Evolutionary conservation across 371 early-diverging fungal species (phyloP), one percentile per base, ranked within the genome.

Genomic region (Mucor irregularis): DNA sequence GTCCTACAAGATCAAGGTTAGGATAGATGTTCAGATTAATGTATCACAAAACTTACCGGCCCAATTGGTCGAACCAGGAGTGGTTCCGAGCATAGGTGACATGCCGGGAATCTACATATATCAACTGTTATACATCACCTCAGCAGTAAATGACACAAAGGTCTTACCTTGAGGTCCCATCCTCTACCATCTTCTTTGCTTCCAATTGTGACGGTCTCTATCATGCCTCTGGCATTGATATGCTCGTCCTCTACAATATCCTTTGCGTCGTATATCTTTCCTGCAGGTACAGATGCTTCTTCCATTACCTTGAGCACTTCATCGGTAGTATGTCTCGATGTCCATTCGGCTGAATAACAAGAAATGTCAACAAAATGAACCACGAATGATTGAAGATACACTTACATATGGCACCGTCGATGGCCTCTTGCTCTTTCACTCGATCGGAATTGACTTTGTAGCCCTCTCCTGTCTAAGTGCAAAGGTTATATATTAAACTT

Each of bases 231-330:
- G 29, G 74, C 79, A 47, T 71, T 63, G 19, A 75, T 62, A 49
- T 82, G 82, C 16, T 68, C 69, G 55, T 82, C 81, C 43, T 75
- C 66, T n/a, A 78, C 69, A 34, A 82, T 73, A 56, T 82, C 83
- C 21, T 71, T 57, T n/a, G 75, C 75, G 49, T 74, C 73, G 47
- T 83, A 81, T 8, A 83, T 83, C 34, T 68, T 71, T n/a, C 83
- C 82, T 34, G 77, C 66, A 16, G 83, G 83, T 14, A 83, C 80
- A 47, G 73, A 70, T 10, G 50, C 78, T 24, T 66, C 44, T 45
- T 65, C 72, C n/a, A 83, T 58, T 5, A 37, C 44, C n/a, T 73
- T 62, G 0, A 79, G 30, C 0, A 81, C 72, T 46, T 83, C 66
- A 53, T 77, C 68, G 1, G 77, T 55, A 7, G 73, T 67, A 22